Base-by-base conservation (phyloP, 2,329 filamentous ascomycete species). In the Coleophoma crateriformis region DNA sequence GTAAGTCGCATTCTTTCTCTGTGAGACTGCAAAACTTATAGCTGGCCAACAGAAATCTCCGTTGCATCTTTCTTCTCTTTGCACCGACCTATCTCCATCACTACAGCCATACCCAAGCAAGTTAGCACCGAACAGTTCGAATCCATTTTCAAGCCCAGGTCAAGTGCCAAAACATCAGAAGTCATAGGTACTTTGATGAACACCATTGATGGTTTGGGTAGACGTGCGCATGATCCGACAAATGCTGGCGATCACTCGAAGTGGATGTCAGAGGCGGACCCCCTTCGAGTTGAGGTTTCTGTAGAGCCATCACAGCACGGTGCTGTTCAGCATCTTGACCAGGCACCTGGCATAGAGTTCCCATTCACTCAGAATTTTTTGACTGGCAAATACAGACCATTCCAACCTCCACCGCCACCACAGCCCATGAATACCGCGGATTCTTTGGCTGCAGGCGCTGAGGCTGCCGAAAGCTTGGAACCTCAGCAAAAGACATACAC, bases 41-140 rank as follows among this genome's bases (percentile, higher is more conserved):
- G 27, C 27, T 10, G 6, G 27, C 27, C 27, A 5, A 14, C 58
- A 97, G 94, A 95, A 64, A 79, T 97, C 53, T 85, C 87, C 55
- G 76, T 96, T 42, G 94, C 92, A 7, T 87, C 87, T 52, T 97
- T 99, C 77, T 97, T 97, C 75, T 95, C 91, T 55, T 86, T 95
- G 58, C 90, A 99, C 71, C 85, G 94, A 54, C 94, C 94, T 42
- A 92, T 99, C 63, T 95, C 90, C 49, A 82, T 96, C 57, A 90
- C 85, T 45, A 84, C 85, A 60, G 85, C 86, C 58, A 85, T 96
- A 64, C 94, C 87, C 49, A 83, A 81, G 60, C 74, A 78, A 17
- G 79, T 90, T 42, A 83, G 80, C 47, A 76, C 86, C 54, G 85
- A 88, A 64, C 78, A 85, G 45, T 96, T 97, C 68, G 85, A 88